Conservation (phyloP, 108 stramenopile genomes). For the Stephanodiscus minutulus region DNA sequence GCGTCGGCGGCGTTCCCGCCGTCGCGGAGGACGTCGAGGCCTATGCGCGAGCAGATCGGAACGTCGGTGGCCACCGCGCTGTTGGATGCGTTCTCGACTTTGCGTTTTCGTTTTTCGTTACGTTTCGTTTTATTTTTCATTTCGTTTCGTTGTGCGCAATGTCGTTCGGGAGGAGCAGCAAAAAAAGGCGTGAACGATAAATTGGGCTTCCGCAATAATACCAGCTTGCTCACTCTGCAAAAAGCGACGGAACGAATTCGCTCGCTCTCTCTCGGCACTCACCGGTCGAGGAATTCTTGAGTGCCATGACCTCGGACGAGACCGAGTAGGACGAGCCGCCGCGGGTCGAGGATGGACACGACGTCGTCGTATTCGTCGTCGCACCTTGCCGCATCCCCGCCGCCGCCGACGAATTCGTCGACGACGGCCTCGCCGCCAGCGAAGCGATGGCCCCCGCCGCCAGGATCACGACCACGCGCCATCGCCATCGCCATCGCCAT, state of each 20-base stretch:
- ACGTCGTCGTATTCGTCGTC: neutral
- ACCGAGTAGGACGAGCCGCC: conserved; percentile 11
- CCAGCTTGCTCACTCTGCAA: too few relatives aligned
- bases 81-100: conserved; percentile 37
- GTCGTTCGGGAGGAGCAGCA: too few relatives aligned
- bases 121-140: neutral
- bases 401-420: too few relatives aligned
- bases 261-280: neutral
- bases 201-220: too few relatives aligned
- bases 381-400: too few relatives aligned
- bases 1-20: conserved; percentile 85
- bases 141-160: too few relatives aligned
- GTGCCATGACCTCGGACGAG: conserved; percentile 14
- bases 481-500: neutral
- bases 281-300: conserved; percentile 16
- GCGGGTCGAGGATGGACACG: conserved; percentile 20
- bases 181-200: too few relatives aligned
- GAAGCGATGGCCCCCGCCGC: neutral
- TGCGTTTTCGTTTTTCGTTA: neutral
- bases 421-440: neutral
- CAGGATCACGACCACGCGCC: neutral
- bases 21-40: conserved; percentile 48
- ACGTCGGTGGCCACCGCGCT: conserved; percentile 75
- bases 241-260: neutral
- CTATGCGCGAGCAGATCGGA: conserved; percentile 59